A percentile compares a stretch with the other conserved stretches of the same genome.
Evolutionary conservation across 73 alveolate genomes (phyloP).

Genomic region (Symbiodinium natans): DNA sequence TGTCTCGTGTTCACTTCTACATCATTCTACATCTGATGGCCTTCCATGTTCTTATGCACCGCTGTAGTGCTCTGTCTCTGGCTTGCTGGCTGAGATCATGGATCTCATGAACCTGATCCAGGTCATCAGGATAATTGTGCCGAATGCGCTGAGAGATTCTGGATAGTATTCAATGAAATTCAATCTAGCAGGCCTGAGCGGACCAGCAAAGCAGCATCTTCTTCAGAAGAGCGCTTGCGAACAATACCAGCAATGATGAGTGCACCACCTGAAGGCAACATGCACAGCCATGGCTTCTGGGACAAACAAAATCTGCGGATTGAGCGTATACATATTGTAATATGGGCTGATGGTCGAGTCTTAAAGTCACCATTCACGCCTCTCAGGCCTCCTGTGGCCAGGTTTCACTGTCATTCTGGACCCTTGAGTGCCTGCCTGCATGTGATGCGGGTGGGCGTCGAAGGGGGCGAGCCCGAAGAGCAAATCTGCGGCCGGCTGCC

Average conservation of each 20-base stretch:
- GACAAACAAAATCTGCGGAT: too few relatives aligned
- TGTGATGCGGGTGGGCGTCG: slow-evolving; percentile 68
- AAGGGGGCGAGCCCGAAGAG: slow-evolving; percentile 48
- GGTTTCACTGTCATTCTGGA: too few relatives aligned
- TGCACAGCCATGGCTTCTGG: too few relatives aligned
- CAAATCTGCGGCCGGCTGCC: neutral
- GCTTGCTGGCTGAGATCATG: slow-evolving; percentile 27
- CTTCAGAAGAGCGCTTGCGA: slow-evolving; percentile 70
- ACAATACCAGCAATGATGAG: neutral
- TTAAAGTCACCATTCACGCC: too few relatives aligned
- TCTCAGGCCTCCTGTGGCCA: too few relatives aligned
- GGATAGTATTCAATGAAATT: too few relatives aligned
- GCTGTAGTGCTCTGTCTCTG: neutral
- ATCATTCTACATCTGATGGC: neutral
- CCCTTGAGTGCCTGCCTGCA: neutral
- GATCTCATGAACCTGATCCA: slow-evolving; percentile 22
- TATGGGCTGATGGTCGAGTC: too few relatives aligned
- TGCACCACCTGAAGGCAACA: neutral
- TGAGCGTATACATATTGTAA: too few relatives aligned
- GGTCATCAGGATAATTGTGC: too few relatives aligned
- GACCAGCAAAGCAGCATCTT: slow-evolving; percentile 62
- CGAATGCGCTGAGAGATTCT: too few relatives aligned
- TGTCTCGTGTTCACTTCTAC: too few relatives aligned
- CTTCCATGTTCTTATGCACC: slow-evolving; percentile 34
- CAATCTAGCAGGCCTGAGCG: neutral